phyloP scores from a whole-genome alignment of 306 rosid species.

The Vigna trinervia region DNA sequence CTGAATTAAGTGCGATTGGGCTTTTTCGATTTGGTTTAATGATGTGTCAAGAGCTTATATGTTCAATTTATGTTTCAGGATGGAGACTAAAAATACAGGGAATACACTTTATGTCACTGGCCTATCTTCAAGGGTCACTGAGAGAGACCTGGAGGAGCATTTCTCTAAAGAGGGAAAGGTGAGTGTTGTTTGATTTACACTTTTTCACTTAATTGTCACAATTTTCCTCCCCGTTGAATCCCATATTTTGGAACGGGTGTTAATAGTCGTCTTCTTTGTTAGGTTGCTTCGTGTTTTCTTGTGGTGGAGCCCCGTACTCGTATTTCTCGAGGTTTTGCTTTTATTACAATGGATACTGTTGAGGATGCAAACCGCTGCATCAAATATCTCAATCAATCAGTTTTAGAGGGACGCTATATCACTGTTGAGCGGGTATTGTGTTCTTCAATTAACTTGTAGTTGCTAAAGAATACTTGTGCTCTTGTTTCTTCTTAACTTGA shows the following conservation, averaged over 20 bases:
- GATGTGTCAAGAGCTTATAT: slow-evolving; percentile 36
- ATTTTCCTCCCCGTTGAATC: background rate
- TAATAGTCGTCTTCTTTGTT: slow-evolving; percentile 22
- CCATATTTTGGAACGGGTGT: slow-evolving; percentile 8
- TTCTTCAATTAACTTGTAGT: slow-evolving; percentile 39
- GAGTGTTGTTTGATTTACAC: slow-evolving; percentile 14
- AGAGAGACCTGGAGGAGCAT: slow-evolving; percentile 90
- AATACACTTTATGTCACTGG: slow-evolving; percentile 95
- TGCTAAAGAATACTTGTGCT: slow-evolving; percentile 35
- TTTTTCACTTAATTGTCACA: background rate
- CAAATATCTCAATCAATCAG: slow-evolving; percentile 93
- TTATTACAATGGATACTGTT: slow-evolving; percentile 77
- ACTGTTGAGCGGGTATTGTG: slow-evolving; percentile 92
- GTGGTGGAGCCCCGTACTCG: slow-evolving; percentile 94
- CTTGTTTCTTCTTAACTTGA: slow-evolving; percentile 72
- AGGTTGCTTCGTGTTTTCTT: slow-evolving; percentile 98
- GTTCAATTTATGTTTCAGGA: slow-evolving; percentile 48
- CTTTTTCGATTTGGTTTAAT: background rate
- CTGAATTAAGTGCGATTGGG: no score
- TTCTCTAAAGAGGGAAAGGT: slow-evolving; percentile 97
- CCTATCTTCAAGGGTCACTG: slow-evolving; percentile 86
- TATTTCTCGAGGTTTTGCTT: slow-evolving; percentile 96
- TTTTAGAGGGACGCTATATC: slow-evolving; percentile 92
- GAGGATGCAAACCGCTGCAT: slow-evolving; percentile 91
- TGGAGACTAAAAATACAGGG: slow-evolving; percentile 65